A percentile compares a stretch with the other conserved stretches of the same genome.
phyloP scores from a whole-genome alignment of 2,329 filamentous ascomycete species.

The Fusarium domesticum region DNA sequence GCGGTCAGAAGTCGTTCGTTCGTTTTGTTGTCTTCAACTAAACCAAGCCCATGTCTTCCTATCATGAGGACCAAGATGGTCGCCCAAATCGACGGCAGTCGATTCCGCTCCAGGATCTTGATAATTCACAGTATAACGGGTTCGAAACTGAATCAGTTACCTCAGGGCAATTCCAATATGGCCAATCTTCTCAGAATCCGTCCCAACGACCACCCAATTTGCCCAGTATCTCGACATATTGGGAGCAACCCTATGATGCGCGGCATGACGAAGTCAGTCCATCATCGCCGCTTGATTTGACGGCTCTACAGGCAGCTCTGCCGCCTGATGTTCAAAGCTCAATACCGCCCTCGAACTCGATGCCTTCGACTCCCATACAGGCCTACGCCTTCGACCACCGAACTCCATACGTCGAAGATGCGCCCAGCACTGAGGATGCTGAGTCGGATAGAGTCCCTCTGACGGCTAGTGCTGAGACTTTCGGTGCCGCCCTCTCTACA shows the following conservation, averaged over 20 bases:
- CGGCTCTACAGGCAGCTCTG: slow-evolving; percentile 53
- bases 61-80: slow-evolving; percentile 26
- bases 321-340: slow-evolving; percentile 48
- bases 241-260: slow-evolving; percentile 47
- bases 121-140: slow-evolving; percentile 20
- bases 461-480: slow-evolving; percentile 54
- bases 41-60: slow-evolving; percentile 31
- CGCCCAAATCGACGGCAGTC: slow-evolving; percentile 40
- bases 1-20: slow-evolving; percentile 18
- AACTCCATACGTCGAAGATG: slow-evolving; percentile 37
- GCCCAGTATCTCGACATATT: slow-evolving; percentile 50
- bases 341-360: slow-evolving; percentile 6
- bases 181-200: slow-evolving; percentile 8
- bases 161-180: slow-evolving; percentile 7
- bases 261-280: slow-evolving; percentile 37
- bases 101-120: slow-evolving; percentile 69
- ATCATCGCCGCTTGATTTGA: slow-evolving; percentile 52
- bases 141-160: slow-evolving; percentile 10
- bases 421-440: slow-evolving; percentile 37
- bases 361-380: slow-evolving; percentile 20
- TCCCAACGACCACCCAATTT: slow-evolving; percentile 33
- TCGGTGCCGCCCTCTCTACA: slow-evolving; percentile 47
- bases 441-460: slow-evolving; percentile 60
- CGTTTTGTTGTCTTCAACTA: slow-evolving; percentile 4
- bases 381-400: slow-evolving; percentile 30